Percentiles rank a stretch among this genome's conserved stretches.
These are phyloP conservation scores for Arabis hirsuta DNA, from an alignment of 345 rosid genomes.

Conservation along the genomic window DNA sequence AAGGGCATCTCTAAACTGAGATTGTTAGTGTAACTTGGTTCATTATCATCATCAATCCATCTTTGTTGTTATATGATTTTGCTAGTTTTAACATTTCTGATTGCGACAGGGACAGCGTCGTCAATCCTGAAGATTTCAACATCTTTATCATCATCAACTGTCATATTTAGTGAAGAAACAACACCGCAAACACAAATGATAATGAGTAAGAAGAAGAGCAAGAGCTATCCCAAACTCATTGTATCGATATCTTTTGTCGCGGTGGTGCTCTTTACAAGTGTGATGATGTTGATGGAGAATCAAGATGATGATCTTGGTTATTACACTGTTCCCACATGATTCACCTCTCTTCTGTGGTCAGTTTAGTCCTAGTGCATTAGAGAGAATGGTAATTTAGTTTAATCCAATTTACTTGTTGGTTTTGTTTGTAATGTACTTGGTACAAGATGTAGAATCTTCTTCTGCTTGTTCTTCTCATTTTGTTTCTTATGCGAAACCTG, in stretches of 20 bases:
- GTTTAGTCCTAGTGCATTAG: conserved; percentile 24
- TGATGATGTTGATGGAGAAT: conserved; percentile 42
- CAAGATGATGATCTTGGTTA: conserved; percentile 45
- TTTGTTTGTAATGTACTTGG: conserved; percentile 33
- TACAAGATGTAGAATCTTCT: conserved; percentile 13
- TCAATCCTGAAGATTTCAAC: conserved; percentile 54
- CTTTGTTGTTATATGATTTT: conserved; percentile 55
- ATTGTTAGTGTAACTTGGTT: no score
- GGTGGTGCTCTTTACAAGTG: conserved; percentile 47
- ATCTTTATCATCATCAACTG: conserved; percentile 58
- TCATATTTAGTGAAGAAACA: conserved; percentile 25
- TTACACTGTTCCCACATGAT: conserved; percentile 62
- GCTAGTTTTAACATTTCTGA: neutral
- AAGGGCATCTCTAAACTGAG: no score
- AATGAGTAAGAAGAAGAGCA: conserved; percentile 36
- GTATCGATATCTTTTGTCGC: conserved; percentile 46
- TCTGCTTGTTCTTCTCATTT: conserved; percentile 24
- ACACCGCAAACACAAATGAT: conserved; percentile 23
- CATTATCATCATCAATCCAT: conserved; percentile 5
- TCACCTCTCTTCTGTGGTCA: neutral
- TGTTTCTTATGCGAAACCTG: conserved; percentile 20
- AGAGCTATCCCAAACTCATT: conserved; percentile 42
- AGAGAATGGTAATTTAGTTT: conserved; percentile 23
- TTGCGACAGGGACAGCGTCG: conserved; percentile 61
- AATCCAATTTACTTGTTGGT: conserved; percentile 22